Evolutionary conservation across 257 asterid species (phyloP).

Genomic region (Oldenlandia corymbosa): DNA sequence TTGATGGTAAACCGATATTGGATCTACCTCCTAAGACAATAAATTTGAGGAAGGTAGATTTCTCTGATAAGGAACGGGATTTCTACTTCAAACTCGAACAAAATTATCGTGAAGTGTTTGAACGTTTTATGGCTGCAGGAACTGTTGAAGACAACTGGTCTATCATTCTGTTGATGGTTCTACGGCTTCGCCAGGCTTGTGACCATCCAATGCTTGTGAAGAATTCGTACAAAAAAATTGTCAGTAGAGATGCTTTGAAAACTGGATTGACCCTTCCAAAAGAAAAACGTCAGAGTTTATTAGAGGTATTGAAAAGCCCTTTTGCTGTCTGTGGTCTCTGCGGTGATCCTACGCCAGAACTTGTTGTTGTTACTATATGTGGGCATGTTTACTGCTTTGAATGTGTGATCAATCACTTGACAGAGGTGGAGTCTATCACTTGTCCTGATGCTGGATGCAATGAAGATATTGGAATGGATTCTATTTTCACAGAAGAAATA

Average conservation of each 20-base stretch:
- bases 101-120: conserved; percentile 1
- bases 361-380: conserved; percentile 86
- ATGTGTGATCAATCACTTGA: conserved; percentile 69
- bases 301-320: conserved; percentile 58
- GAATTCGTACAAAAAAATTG: conserved; percentile 41
- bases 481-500: conserved; percentile 57
- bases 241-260: conserved; percentile 49
- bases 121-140: conserved; percentile 97
- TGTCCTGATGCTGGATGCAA: conserved; percentile 81
- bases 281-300: conserved; percentile 44
- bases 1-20: conserved; percentile 74
- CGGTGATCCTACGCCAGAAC: conserved; percentile 90
- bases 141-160: conserved; percentile 87
- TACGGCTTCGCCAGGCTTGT: conserved; percentile 98
- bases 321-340: conserved; percentile 65
- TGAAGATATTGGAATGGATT: conserved; percentile 76
- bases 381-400: conserved; percentile 90
- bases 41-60: conserved; percentile 57
- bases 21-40: conserved; percentile 74
- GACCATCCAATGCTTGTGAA: conserved; percentile 92
- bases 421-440: conserved; percentile 76
- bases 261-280: conserved; percentile 59
- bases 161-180: conserved; percentile 77
- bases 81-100: conserved; percentile 69
- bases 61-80: conserved; percentile 69